Evolutionary conservation across 805 yeast genomes (phyloP).

Genomic region (Candida glaebosa): DNA sequence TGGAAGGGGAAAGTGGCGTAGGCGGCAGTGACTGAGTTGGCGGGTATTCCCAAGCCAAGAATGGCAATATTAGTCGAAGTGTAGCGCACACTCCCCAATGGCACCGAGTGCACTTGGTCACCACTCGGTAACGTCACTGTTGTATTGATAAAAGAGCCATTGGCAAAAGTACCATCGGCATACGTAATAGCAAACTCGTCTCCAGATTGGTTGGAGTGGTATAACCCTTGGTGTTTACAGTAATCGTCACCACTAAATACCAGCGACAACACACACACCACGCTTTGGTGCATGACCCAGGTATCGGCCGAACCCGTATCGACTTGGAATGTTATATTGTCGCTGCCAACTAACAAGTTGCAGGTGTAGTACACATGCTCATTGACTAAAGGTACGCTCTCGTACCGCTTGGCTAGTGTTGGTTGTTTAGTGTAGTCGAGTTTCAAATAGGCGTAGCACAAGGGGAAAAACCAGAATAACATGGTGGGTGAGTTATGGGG

Average conservation of each 20-base stretch:
- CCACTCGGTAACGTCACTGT: conserved; percentile 8
- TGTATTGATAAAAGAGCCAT: neutral
- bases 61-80: conserved; percentile 12
- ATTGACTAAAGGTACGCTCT: too few species aligned
- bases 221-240: conserved; percentile 10
- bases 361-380: conserved; percentile 2
- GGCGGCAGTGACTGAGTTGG: neutral
- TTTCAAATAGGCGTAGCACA: too few species aligned
- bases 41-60: conserved; percentile 13
- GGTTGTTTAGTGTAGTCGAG: too few species aligned
- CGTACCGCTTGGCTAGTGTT: too few species aligned
- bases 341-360: conserved; percentile 10
- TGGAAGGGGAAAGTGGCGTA: conserved; percentile 34
- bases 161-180: conserved; percentile 8
- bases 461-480: too few species aligned
- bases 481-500: too few species aligned
- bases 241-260: conserved; percentile 2
- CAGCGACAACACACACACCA: conserved; percentile 17
- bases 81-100: conserved; percentile 17
- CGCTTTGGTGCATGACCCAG: conserved; percentile 24
- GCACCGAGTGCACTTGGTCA: conserved; percentile 10
- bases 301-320: conserved; percentile 28
- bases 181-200: conserved; percentile 6
- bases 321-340: conserved; percentile 14
- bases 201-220: conserved; percentile 10